Conservation (phyloP, 306 rosid genomes). For the Castanopsis chinensis region DNA sequence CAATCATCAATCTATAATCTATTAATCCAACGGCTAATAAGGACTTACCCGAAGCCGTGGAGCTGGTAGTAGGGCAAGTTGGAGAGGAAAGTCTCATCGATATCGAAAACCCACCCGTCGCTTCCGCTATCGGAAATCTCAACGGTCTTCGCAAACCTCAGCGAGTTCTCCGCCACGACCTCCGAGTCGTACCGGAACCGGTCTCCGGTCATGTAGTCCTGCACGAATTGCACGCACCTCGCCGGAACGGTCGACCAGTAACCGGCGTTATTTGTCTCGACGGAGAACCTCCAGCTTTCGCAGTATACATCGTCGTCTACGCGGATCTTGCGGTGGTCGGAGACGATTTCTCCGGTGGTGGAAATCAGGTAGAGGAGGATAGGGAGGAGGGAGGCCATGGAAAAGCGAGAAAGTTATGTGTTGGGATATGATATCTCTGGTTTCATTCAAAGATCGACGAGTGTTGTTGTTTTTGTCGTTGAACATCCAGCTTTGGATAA, state of each 20-base stretch:
- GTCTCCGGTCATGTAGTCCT: slow-evolving; percentile 53
- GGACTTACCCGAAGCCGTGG: slow-evolving; percentile 66
- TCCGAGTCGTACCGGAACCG: slow-evolving; percentile 48
- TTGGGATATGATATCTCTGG: slow-evolving; percentile 28
- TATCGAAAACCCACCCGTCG: slow-evolving; percentile 86
- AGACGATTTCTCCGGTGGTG: slow-evolving; percentile 18
- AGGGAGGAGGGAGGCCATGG: slow-evolving; percentile 29
- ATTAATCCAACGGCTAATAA: background rate
- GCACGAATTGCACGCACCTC: slow-evolving; percentile 45
- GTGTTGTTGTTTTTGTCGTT: too few relatives aligned
- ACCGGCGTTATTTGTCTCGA: slow-evolving; percentile 76
- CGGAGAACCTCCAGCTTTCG: slow-evolving; percentile 84
- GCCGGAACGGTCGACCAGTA: slow-evolving; percentile 52
- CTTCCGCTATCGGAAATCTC: slow-evolving; percentile 40
- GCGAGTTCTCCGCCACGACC: slow-evolving; percentile 31
- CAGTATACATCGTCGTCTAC: slow-evolving; percentile 37
- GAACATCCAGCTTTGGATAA: too few relatives aligned
- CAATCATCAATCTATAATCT: too few relatives aligned
- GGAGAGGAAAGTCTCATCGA: slow-evolving; percentile 81
- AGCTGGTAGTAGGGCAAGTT: slow-evolving; percentile 57
- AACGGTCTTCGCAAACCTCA: slow-evolving; percentile 38
- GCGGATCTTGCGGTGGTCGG: slow-evolving; percentile 10
- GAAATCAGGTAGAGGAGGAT: slow-evolving; percentile 16
- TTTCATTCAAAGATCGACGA: background rate
- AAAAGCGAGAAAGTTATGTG: slow-evolving; percentile 22